Evolutionary conservation across 768 basidiomycete genomes (phyloP), one percentile per base, ranked within the genome.

Genomic region (Suillus paluster): DNA sequence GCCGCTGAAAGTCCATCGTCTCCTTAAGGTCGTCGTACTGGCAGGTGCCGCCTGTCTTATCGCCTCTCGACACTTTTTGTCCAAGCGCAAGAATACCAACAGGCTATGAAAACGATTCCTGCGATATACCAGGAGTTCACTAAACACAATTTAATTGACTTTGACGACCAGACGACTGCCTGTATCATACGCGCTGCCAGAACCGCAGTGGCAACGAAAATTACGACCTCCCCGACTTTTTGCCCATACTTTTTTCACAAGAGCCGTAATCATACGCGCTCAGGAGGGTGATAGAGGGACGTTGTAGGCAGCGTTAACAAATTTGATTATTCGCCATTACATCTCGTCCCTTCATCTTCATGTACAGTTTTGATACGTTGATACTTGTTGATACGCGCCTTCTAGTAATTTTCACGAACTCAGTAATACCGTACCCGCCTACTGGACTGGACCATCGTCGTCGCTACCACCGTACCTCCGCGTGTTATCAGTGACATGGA

Each of bases 21-120:
- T 36, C 4, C n/a, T 46, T 10, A 52, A 65, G 65, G 63, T 66
- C 30, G 65, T 66, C 15, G 60, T 66, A 33, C 44, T 66, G 7
- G 39, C 57, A 58, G 65, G 65, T 23, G 49, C 64, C 17, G 50
- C 19, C 33, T 66, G 33, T 25, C 64, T 63, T 23, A 45, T 46
- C 4, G 58, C 45, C 27, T 63, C 64, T 3, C 56, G 62, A 39
- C 46, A 50, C 15, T 34, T 63, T 8, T 56, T 66, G 6, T 45
- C 59, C 21, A 53, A 60, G 49, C 54, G 64, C 36, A 66, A 66
- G 23, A 49, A 41, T 8, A 66, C 62, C 11, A 39, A 39, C 33
- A 56, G 17, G 9, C 36, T 66, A n/a, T 66, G 58, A 63, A 11
- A 57, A 44, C 17, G 46, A 58, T 59, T 30, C 27, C 21, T 23